Percentiles rank a stretch among this genome's conserved stretches.
Evolutionary conservation across 2,329 filamentous ascomycete species (phyloP).

Genomic region (Fusarium mundagurra): DNA sequence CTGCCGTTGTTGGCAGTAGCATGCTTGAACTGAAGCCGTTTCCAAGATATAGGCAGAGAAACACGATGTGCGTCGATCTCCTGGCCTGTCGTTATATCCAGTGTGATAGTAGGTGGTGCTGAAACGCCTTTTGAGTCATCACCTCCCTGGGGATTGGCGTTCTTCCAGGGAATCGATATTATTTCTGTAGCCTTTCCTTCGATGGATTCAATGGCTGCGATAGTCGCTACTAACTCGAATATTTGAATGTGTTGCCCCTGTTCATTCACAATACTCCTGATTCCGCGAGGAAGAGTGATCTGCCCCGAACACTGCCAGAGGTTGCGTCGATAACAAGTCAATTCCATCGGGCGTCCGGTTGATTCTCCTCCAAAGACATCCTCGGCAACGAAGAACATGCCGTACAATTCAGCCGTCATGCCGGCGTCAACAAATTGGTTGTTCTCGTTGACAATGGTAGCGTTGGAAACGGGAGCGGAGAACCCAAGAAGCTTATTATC

Average conservation of each 20-base stretch:
- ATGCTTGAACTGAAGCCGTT: constrained; percentile 92
- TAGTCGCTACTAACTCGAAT: constrained; percentile 80
- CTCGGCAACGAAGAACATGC: constrained; percentile 90
- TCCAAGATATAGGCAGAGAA: constrained; percentile 89
- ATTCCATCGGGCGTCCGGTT: constrained; percentile 72
- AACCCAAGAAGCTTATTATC: constrained; percentile 81
- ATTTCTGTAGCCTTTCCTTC: constrained; percentile 93
- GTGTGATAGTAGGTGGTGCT: constrained; percentile 62
- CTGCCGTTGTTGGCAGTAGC: constrained; percentile 96
- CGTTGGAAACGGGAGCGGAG: constrained; percentile 68
- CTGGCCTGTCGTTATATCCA: constrained; percentile 67
- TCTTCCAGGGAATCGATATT: constrained; percentile 97
- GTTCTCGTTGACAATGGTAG: constrained; percentile 71
- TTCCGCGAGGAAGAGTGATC: constrained; percentile 78
- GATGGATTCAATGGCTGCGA: constrained; percentile 89
- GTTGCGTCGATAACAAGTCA: constrained; percentile 95
- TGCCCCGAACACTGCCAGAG: constrained; percentile 94
- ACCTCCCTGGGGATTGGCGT: constrained; percentile 64
- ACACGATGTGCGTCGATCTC: constrained; percentile 83
- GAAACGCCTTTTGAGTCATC: constrained; percentile 61
- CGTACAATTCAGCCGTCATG: constrained; percentile 80
- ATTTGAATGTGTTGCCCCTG: constrained; percentile 82
- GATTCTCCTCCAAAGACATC: constrained; percentile 75
- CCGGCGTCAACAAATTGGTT: constrained; percentile 70
- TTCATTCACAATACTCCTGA: constrained; percentile 75